A percentile compares a stretch with the other conserved stretches of the same genome.
These are phyloP conservation scores for Trametes versicolor DNA, from an alignment of 1,284 basidiomycete species.

Conservation along the genomic window DNA sequence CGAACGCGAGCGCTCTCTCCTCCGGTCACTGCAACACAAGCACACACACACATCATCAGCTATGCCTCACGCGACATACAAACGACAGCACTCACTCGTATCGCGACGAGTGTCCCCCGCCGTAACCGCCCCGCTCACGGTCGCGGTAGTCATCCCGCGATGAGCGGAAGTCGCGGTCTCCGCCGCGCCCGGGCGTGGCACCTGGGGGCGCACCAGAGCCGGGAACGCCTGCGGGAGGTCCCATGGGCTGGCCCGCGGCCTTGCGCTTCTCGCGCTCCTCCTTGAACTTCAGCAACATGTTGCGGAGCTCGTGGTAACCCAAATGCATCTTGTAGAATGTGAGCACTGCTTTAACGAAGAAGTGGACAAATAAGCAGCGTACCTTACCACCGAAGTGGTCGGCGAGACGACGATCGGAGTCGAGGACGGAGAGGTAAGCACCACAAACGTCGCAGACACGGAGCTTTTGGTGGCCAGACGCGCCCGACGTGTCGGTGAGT, in stretches of 20 bases:
- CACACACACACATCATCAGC: constrained; percentile 31
- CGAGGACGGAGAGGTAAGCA: constrained; percentile 96
- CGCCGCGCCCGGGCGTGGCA: constrained; percentile 44
- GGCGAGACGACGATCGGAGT: constrained; percentile 97
- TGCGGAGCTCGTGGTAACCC: constrained; percentile 97
- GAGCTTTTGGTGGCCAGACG: constrained; percentile 98
- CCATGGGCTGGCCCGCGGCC: constrained; percentile 55
- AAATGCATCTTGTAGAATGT: constrained; percentile 87
- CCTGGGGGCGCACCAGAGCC: constrained; percentile 43
- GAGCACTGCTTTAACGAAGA: constrained; percentile 8
- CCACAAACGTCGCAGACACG: constrained; percentile 99
- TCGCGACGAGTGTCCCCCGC: constrained; percentile 74
- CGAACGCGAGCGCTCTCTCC: constrained; percentile 80
- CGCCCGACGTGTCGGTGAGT: constrained; percentile 97
- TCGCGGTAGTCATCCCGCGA: constrained; percentile 73
- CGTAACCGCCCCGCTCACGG: constrained; percentile 68
- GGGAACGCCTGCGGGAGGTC: constrained; percentile 43
- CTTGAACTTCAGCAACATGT: constrained; percentile 90
- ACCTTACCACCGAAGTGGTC: constrained; percentile 99
- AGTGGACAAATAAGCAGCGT: constrained; percentile 38
- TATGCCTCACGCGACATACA: constrained; percentile 14
- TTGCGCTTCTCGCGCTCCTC: constrained; percentile 90
- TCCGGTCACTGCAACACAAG: constrained; percentile 38
- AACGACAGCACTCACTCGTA: constrained; percentile 70
- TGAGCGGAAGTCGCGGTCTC: constrained; percentile 62